Base-by-base conservation (phyloP, 1,284 basidiomycete genomes). In the Singerocomus rubriflavus region DNA sequence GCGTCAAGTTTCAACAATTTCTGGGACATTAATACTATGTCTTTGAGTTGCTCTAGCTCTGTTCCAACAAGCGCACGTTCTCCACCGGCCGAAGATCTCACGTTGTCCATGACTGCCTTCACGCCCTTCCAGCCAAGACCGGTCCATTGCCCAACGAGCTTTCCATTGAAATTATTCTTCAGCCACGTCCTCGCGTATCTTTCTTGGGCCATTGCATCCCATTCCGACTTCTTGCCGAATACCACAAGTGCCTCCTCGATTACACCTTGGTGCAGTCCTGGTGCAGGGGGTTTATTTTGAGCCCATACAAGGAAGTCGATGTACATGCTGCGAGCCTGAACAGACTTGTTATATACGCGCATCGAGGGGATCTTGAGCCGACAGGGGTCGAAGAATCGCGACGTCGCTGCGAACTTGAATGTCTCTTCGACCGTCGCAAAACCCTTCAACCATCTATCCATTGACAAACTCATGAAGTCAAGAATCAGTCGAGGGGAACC, bases 341-440 rank as follows among this genome's bases (percentile, higher is more conserved):
- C 75, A 40, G 75, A 70, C 57, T 78, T 81, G 42, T 58, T 71
- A 43, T 72, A 67, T 2, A 71, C 66, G 17, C 61, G 55, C 49
- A 69, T 73, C 6, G 57, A 60, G 12, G 64, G 62, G 11, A 39
- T 53, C 7, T 51, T 54, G 38, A 64, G 58, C 6, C 56, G 60
- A 25, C 57, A 57, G 21, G 76, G 70, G 50, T 77, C 66, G 57
- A 83, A 85, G 50, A 79, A 77, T 10, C 71, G 73, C 9, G 78
- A 81, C 5, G 73, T 70, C 1, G 70, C 66, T 2, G 77, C 73
- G 77, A 86, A 88, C 45, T 77, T 62, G 57, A 85, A 86, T 5
- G 77, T 63, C 26, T 79, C 76, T 5, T 64, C 65, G 51, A 77
- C 73, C 0, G 80, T 80, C 7, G 63, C 44, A 55, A 88, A 88